Conservation (phyloP, 78 protist genomes). For the Dictyostelium intermedium region DNA sequence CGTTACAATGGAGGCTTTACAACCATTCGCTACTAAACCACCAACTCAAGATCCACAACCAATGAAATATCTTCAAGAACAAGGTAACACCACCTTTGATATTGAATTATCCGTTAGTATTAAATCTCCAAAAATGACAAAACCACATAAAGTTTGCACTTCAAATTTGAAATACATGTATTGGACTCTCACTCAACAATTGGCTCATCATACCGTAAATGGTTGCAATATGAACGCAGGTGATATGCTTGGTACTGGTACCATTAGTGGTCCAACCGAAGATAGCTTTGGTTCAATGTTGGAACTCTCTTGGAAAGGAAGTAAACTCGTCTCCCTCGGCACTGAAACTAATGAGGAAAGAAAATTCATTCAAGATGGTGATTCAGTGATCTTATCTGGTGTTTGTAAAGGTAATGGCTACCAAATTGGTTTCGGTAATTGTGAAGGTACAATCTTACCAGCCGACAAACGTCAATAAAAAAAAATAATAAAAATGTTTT, state of each 20-base stretch:
- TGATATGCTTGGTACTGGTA: constrained; percentile 94
- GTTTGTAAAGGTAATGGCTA: constrained; percentile 88
- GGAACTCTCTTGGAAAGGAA: constrained; percentile 93
- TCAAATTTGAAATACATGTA: constrained; percentile 88
- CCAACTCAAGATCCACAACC: constrained; percentile 86
- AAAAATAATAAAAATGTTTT: neutral
- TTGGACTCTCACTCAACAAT: constrained; percentile 95
- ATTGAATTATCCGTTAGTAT: constrained; percentile 61
- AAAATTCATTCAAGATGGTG: constrained; percentile 90
- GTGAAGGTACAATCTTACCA: constrained; percentile 69
- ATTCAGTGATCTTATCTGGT: constrained; percentile 84
- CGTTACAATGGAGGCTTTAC: constrained; percentile 95
- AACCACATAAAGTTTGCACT: constrained; percentile 18
- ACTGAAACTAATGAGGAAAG: constrained; percentile 78
- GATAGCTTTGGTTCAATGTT: constrained; percentile 90
- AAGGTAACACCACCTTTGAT: constrained; percentile 79
- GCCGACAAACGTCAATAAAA: constrained; percentile 16
- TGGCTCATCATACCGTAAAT: constrained; percentile 92
- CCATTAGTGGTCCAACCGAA: constrained; percentile 92
- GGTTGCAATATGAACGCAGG: constrained; percentile 96
- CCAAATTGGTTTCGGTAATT: constrained; percentile 93
- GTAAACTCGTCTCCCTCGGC: constrained; percentile 59
- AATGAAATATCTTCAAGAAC: constrained; percentile 84
- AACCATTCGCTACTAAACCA: constrained; percentile 87
- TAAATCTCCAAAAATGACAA: constrained; percentile 9